Base-by-base conservation (phyloP, 2,329 filamentous ascomycete genomes). In the Xylariomycetidae sp. region DNA sequence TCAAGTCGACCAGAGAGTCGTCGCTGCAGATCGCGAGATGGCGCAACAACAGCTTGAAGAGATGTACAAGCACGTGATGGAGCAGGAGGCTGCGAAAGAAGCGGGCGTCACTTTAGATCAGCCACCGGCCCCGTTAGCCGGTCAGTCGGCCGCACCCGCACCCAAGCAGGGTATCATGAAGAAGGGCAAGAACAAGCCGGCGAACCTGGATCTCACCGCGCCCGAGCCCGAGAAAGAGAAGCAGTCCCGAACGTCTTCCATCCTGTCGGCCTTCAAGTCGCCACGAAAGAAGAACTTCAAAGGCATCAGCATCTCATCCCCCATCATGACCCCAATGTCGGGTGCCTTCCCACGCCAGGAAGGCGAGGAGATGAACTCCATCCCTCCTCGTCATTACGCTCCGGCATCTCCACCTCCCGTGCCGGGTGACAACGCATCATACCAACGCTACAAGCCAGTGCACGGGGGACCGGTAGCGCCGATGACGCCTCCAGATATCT, bases 41-140 rank as follows among this genome's bases (percentile, higher is more conserved):
- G 79, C 85, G 43, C 80, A 92, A 58, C 71, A 81, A 44, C 85
- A 95, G 57, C 79, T 95, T 59, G 88, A 95, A 58, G 79, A 85
- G 49, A 79, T 96, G 57, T 96, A 95, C 62, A 87, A 81, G 41
- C 83, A 88, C 47, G 89, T 95, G 43, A 83, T 95, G 79, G 86
- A 88, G 58, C 85, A 94, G 49, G 89, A 95, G 52, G 76, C 74
- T 37, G 76, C 76, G 32, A 81, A 79, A 56, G 65, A 70, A 44
- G 67, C 67, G 29, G 76, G 77, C 19, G 53, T 74, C 25, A 58
- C 59, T 13, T 62, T 74, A 27, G 65, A 70, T 15, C 57, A 54
- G 5, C 63, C 67, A 23, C 60, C 60, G 35, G 38, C 57, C 15
- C 64, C 67, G 12, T 37, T 64, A 8, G 43, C 53, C 10, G 59